Base-by-base conservation (phyloP, 164 flowering plant species). In the Litsea cubeba region DNA sequence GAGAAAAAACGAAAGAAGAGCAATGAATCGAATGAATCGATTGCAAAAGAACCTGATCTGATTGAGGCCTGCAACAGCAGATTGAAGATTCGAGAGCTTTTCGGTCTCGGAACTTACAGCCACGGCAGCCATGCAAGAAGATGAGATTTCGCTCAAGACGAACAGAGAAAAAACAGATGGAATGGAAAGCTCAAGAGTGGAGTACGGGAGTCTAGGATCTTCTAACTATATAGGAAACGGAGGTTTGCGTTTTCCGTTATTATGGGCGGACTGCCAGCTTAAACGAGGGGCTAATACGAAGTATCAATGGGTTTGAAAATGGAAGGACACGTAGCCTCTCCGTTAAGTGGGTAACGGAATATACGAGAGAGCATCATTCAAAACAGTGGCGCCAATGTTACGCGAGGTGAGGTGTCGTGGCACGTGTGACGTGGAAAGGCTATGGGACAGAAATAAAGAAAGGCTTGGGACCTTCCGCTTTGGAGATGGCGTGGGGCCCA, bases 41-140 rank as follows among this genome's bases (percentile, higher is more conserved):
- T 18, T 20, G 32, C n/a, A 10, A 62, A 2, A 10, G 28, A 24
- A 87, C 99, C 99, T 95, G 90, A 95, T 93, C 77, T 91, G 89
- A 71, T 67, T 63, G 74, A 95, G 96, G 24, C 86, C 84, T 35
- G 95, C 78, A 69, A 88, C 91, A 7, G 91, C 83, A 24, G 97
- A 79, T 67, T 77, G 77, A 64, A 95, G 97, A 26, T 84, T 75
- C 14, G 83, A 15, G 77, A 95, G 73, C 84, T 88, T 93, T 78
- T 88, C 89, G 25, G 89, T 40, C 23, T 83, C 89, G 30, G 88
- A 46, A 66, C 26, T n/a, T 8, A 32, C 30, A 62, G 84, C 66
- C 2, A 85, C 71, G 28, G 85, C 79, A 50, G 90, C 83, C 91
- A 88, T 89, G 78, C 65, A 62, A 40, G 75, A 69, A 12, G 5